These are phyloP conservation scores for Raddia guianensis DNA, from an alignment of 176 grass and related monocot genomes.

Conservation along the genomic window DNA sequence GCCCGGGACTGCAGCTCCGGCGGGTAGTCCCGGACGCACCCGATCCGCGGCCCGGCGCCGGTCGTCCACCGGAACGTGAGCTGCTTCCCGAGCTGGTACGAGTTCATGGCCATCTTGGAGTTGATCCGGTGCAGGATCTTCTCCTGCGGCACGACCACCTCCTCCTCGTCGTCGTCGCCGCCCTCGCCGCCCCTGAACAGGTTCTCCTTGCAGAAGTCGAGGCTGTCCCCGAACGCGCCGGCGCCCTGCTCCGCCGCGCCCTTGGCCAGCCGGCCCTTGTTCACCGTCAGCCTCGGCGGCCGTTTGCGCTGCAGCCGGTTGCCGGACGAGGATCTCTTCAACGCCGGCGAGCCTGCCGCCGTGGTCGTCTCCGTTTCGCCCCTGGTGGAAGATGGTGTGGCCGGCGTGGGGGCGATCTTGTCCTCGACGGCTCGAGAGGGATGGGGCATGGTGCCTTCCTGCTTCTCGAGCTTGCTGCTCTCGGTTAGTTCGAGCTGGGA, in stretches of 20 bases:
- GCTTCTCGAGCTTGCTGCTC: constrained; percentile 15
- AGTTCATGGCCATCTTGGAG: constrained; percentile 69
- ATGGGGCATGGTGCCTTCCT: constrained; percentile 31
- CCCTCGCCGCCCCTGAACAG: constrained; percentile 50
- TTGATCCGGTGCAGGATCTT: constrained; percentile 82
- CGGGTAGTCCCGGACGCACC: constrained; percentile 86
- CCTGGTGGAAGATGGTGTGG: not conserved
- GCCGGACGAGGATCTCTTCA: constrained; percentile 53
- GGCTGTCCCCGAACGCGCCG: constrained; percentile 39
- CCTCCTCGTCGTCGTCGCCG: constrained; percentile 42
- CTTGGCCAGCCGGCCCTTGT: constrained; percentile 22
- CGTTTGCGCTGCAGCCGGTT: constrained; percentile 49
- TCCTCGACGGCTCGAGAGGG: not conserved
- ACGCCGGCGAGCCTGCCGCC: not conserved
- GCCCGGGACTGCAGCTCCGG: constrained; percentile 73
- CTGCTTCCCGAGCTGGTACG: constrained; percentile 91
- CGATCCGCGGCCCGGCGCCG: constrained; percentile 75
- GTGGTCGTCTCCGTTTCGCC: not conserved
- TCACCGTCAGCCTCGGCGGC: constrained; percentile 43
- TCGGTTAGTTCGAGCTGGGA: constrained; percentile 37
- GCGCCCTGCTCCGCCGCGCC: constrained; percentile 37
- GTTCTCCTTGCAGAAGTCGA: constrained; percentile 63
- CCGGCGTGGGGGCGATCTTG: not conserved
- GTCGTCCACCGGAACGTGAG: constrained; percentile 81
- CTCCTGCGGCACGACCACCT: constrained; percentile 53